Percentiles rank a stretch among this genome's conserved stretches.
Evolutionary conservation across 768 basidiomycete genomes (phyloP).

Genomic region (Mycena albidolilacea): DNA sequence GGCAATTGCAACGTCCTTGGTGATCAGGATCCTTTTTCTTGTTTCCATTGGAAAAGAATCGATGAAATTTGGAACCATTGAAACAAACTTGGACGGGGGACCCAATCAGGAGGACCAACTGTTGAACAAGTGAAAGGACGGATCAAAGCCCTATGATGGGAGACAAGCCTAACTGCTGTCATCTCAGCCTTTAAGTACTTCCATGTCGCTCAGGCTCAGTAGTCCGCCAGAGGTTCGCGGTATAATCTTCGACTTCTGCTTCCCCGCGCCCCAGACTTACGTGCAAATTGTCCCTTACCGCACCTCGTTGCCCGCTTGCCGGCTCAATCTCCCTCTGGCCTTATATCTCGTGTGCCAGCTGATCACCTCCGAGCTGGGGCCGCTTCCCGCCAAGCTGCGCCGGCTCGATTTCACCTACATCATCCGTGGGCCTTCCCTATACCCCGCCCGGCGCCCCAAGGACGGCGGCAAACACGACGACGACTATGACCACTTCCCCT

Average conservation of each 20-base stretch:
- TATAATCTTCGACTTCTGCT: slow-evolving; percentile 2
- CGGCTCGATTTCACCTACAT: slow-evolving; percentile 35
- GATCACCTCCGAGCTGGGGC: slow-evolving; percentile 23
- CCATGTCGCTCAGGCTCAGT: background rate
- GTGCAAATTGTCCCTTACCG: slow-evolving; percentile 9
- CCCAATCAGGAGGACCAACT: no score
- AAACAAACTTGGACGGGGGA: no score
- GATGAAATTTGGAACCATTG: no score
- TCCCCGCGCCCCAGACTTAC: background rate
- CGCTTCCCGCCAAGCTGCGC: slow-evolving; percentile 23
- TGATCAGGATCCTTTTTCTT: no score
- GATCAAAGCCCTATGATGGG: no score
- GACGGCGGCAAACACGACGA: slow-evolving; percentile 18
- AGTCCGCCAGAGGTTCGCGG: slow-evolving; percentile 8
- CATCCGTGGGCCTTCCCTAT: slow-evolving; percentile 2
- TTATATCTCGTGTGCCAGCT: slow-evolving; percentile 27
- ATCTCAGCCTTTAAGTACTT: background rate
- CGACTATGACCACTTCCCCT: slow-evolving; percentile 15
- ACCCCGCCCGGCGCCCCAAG: background rate
- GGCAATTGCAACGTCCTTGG: no score
- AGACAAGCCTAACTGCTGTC: no score
- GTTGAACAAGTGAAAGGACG: no score
- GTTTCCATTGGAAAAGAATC: no score
- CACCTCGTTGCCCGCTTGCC: slow-evolving; percentile 2
- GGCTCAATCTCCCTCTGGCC: slow-evolving; percentile 28